phyloP scores from a whole-genome alignment of 176 grass and related monocot species.

The Cymbopogon citratus region DNA sequence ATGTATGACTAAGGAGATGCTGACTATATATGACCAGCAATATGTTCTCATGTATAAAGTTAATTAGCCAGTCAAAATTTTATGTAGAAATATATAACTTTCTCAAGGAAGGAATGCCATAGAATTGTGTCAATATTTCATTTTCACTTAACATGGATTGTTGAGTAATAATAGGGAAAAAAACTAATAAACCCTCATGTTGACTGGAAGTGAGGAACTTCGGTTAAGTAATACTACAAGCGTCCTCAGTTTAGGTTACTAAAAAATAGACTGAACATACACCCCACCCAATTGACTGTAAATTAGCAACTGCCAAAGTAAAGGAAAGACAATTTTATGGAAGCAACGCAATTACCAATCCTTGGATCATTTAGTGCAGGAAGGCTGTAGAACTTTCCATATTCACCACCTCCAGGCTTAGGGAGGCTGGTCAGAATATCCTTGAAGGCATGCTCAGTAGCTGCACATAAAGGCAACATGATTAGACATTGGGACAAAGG shows the following conservation, averaged over 20 bases:
- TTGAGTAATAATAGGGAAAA: background rate
- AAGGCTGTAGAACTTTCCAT: conserved; percentile 84
- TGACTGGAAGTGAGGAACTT: background rate
- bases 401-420: conserved; percentile 80
- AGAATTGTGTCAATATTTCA: background rate
- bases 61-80: background rate
- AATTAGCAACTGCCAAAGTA: background rate
- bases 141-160: background rate
- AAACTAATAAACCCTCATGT: background rate
- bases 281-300: background rate
- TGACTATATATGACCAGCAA: background rate
- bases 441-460: conserved; percentile 60
- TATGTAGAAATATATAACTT: background rate
- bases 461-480: conserved; percentile 36
- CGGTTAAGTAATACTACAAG: background rate
- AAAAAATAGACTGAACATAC: background rate
- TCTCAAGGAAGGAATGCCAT: background rate
- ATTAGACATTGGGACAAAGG: background rate
- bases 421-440: conserved; percentile 68
- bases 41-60: conserved; percentile 7
- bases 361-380: conserved; percentile 80
- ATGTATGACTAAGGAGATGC: background rate
- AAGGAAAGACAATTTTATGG: background rate
- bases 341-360: conserved; percentile 51
- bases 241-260: background rate